These are phyloP conservation scores for Graphiopsis chlorocephala DNA, from an alignment of 2,329 filamentous ascomycete genomes.

Conservation along the genomic window DNA sequence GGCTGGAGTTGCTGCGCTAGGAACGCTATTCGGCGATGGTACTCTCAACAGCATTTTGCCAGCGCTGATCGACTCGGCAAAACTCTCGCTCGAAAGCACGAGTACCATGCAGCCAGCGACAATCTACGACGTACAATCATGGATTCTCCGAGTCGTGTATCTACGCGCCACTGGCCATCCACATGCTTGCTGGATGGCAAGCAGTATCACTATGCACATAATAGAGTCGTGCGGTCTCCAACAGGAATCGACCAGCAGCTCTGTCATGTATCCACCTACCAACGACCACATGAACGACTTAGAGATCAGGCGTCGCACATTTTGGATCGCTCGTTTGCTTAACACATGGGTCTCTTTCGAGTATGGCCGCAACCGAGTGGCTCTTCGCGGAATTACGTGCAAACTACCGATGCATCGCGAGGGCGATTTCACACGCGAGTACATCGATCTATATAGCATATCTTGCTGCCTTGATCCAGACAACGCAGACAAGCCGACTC, in stretches of 20 bases:
- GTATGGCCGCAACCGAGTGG: constrained; percentile 53
- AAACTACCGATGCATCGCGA: constrained; percentile 39
- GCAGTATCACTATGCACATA: constrained; percentile 57
- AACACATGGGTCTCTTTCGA: constrained; percentile 62
- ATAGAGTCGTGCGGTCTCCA: constrained; percentile 54
- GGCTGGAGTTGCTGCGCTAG: constrained; percentile 56
- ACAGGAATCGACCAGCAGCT: constrained; percentile 35
- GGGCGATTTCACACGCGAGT: constrained; percentile 47
- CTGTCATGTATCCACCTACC: constrained; percentile 27
- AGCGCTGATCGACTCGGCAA: constrained; percentile 38
- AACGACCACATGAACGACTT: constrained; percentile 24
- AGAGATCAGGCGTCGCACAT: constrained; percentile 35
- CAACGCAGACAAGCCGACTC: constrained; percentile 27
- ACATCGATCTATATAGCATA: constrained; percentile 53
- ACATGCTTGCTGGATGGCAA: constrained; percentile 57
- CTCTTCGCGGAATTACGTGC: constrained; percentile 47
- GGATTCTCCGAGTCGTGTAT: constrained; percentile 55
- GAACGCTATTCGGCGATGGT: constrained; percentile 48
- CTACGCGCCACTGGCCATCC: constrained; percentile 54
- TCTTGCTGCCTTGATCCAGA: constrained; percentile 56
- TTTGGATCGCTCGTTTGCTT: constrained; percentile 54
- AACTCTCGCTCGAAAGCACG: constrained; percentile 43
- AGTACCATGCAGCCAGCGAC: constrained; percentile 38
- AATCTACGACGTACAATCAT: constrained; percentile 46
- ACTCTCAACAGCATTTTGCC: constrained; percentile 22